Evolutionary conservation across 768 basidiomycete species (phyloP).

Genomic region (Psilocybe cubensis): DNA sequence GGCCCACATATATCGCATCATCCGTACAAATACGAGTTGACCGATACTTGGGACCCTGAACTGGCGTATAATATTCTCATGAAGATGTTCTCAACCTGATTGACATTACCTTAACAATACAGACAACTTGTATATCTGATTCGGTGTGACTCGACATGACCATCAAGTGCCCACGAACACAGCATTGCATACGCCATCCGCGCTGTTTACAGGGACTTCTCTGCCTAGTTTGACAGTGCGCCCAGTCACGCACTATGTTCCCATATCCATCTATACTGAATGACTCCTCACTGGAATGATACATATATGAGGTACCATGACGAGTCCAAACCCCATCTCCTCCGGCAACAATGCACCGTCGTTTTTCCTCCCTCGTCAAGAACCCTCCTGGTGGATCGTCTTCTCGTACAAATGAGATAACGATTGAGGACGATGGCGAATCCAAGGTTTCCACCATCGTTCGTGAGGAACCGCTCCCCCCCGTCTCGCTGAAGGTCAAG

Average conservation of each 20-base stretch:
- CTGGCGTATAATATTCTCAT: neutral
- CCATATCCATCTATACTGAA: neutral
- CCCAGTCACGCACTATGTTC: neutral
- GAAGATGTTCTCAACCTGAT: neutral
- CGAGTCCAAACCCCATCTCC: neutral
- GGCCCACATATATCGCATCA: neutral
- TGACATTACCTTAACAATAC: neutral
- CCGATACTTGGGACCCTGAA: neutral
- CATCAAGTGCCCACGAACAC: neutral
- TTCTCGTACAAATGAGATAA: constrained; percentile 13
- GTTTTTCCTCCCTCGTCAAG: constrained; percentile 28
- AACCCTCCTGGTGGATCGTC: constrained; percentile 12
- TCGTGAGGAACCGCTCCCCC: constrained; percentile 39
- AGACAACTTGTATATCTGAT: neutral
- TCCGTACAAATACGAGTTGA: neutral
- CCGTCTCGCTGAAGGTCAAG: constrained; percentile 59
- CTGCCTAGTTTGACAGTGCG: constrained; percentile 1
- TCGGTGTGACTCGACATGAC: constrained; percentile 11
- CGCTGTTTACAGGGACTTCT: constrained; percentile 2
- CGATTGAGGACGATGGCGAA: constrained; percentile 35
- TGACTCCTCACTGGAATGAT: neutral
- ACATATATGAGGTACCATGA: constrained; percentile 3
- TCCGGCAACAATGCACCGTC: constrained; percentile 24
- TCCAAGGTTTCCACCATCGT: constrained; percentile 37
- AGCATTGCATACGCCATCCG: constrained; percentile 8